phyloP scores from a whole-genome alignment of 2,329 filamentous ascomycete genomes.

The Myriangium duriaei region DNA sequence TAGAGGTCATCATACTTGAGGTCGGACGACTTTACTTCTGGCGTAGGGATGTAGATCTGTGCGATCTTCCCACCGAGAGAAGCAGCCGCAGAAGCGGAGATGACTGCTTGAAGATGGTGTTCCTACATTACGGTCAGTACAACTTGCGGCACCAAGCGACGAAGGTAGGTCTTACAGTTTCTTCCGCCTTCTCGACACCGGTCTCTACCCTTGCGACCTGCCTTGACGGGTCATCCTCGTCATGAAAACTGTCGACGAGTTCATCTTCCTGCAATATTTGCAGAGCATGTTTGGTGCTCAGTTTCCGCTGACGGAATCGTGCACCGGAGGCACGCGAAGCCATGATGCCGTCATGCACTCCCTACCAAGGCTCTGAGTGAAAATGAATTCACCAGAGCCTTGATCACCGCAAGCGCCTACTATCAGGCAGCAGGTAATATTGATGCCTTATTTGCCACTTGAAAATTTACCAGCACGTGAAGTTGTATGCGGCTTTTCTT shows the following conservation, averaged over 20 bases:
- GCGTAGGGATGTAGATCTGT: slow-evolving; percentile 55
- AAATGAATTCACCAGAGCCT: slow-evolving; percentile 2
- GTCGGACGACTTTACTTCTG: slow-evolving; percentile 46
- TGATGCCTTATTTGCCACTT: no score
- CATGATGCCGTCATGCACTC: slow-evolving; percentile 8
- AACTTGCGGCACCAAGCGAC: neutral
- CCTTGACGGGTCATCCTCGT: slow-evolving; percentile 75
- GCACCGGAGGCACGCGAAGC: slow-evolving; percentile 21
- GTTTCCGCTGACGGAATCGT: slow-evolving; percentile 66
- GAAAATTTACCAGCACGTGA: neutral
- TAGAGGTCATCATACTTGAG: slow-evolving; percentile 87
- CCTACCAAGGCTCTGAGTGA: slow-evolving; percentile 7
- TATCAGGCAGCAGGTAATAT: no score
- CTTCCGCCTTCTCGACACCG: slow-evolving; percentile 91
- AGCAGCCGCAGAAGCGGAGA: slow-evolving; percentile 45
- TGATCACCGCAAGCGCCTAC: no score
- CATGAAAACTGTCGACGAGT: slow-evolving; percentile 55
- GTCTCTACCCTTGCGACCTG: slow-evolving; percentile 79
- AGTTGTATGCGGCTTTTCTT: neutral
- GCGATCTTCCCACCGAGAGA: slow-evolving; percentile 47
- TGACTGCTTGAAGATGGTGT: slow-evolving; percentile 86
- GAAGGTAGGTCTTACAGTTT: slow-evolving; percentile 55
- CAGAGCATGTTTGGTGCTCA: slow-evolving; percentile 80
- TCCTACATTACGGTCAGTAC: slow-evolving; percentile 46
- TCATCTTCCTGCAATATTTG: slow-evolving; percentile 81